These are phyloP conservation scores for Zea mays DNA, from an alignment of 176 grass and related monocot species.

Conservation along the genomic window DNA sequence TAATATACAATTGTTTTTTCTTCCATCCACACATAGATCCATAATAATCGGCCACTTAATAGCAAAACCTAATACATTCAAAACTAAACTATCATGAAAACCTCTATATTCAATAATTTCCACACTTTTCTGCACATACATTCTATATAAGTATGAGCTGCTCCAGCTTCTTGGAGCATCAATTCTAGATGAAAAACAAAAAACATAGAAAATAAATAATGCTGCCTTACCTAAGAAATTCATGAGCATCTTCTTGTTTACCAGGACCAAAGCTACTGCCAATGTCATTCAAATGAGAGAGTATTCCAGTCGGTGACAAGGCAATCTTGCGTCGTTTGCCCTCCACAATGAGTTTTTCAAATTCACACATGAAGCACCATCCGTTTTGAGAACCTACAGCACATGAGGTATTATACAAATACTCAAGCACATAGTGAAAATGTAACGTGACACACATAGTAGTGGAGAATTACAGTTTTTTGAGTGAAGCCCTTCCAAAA, in stretches of 20 bases:
- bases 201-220: slow-evolving; percentile 18
- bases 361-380: slow-evolving; percentile 98
- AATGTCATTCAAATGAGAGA: slow-evolving; percentile 72
- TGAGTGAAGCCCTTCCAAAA: slow-evolving; percentile 80
- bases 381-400: slow-evolving; percentile 61
- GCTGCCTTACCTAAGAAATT: slow-evolving; percentile 82
- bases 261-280: slow-evolving; percentile 74
- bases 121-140: background rate
- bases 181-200: slow-evolving; percentile 20
- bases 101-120: slow-evolving; percentile 1
- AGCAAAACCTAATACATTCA: slow-evolving; percentile 4
- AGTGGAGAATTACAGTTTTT: slow-evolving; percentile 66
- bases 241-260: slow-evolving; percentile 95
- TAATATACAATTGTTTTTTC: background rate
- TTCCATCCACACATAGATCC: slow-evolving; percentile 17
- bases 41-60: slow-evolving; percentile 15
- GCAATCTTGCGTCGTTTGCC: slow-evolving; percentile 56
- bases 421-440: background rate
- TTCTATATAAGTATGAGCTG: slow-evolving; percentile 12
- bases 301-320: slow-evolving; percentile 74
- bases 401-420: slow-evolving; percentile 26
- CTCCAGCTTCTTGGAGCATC: slow-evolving; percentile 10
- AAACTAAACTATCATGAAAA: background rate
- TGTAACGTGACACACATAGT: slow-evolving; percentile 7
- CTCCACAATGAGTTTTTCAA: slow-evolving; percentile 69